Conservation (phyloP, 352 stramenopile genomes). For the Phytophthora syringae region DNA sequence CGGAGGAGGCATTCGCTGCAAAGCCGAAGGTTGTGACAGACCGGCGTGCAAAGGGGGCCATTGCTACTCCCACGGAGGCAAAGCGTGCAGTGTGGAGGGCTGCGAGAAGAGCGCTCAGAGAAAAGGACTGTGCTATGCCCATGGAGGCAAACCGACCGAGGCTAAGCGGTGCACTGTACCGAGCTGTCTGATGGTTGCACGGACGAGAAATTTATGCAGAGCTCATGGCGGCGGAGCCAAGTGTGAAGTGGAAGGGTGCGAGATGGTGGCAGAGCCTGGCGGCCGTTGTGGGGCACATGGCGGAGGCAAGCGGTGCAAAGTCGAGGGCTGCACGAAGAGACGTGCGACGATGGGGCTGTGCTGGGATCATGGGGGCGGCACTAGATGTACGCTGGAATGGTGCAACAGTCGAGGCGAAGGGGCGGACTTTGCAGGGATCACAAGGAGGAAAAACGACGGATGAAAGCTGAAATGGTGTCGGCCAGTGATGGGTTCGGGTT, state of each 20-base stretch:
- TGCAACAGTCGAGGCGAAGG: conserved; percentile 11
- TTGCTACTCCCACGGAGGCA: conserved; percentile 32
- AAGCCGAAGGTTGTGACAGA: conserved; percentile 23
- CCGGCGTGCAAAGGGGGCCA: conserved; percentile 22
- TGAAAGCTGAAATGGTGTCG: conserved; percentile 1
- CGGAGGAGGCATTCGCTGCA: conserved; percentile 33
- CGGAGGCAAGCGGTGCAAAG: conserved; percentile 26
- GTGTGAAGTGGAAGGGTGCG: conserved; percentile 24
- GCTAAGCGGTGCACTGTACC: conserved; percentile 21
- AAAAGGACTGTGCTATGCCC: conserved; percentile 30
- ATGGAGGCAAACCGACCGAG: conserved; percentile 28
- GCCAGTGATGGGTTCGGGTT: neutral
- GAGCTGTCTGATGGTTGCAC: conserved; percentile 28
- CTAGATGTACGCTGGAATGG: conserved; percentile 20
- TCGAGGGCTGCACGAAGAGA: conserved; percentile 27
- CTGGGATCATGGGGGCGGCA: conserved; percentile 20
- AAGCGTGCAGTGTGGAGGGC: conserved; percentile 24
- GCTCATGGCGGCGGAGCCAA: conserved; percentile 23
- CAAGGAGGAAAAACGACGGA: conserved; percentile 15
- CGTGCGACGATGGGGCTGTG: conserved; percentile 17
- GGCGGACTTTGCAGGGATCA: conserved; percentile 22
- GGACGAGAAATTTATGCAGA: conserved; percentile 24
- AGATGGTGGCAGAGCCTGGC: conserved; percentile 28
- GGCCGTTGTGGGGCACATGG: conserved; percentile 25
- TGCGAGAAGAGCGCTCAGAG: conserved; percentile 23